A percentile compares a stretch with the other conserved stretches of the same genome.
These are phyloP conservation scores for Musa troglodytarum DNA, from an alignment of 176 grass and related monocot genomes.

Conservation along the genomic window DNA sequence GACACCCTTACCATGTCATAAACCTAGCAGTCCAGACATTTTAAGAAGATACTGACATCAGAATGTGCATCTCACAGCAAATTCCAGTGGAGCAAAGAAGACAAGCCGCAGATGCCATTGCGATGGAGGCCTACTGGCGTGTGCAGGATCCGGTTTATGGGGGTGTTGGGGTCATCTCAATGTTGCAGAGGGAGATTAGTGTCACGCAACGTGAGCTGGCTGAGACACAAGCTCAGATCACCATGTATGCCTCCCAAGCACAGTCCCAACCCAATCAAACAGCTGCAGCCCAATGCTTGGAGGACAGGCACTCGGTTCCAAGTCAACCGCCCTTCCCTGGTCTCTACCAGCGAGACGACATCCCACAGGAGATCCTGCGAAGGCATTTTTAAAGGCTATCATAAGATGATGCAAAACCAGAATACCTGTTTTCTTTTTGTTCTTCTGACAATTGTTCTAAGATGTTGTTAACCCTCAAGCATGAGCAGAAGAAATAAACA, in stretches of 20 bases:
- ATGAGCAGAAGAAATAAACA: no score
- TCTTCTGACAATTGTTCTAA: no score
- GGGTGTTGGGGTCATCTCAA: slow-evolving; percentile 32
- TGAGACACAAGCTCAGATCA: slow-evolving; percentile 34
- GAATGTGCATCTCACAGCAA: slow-evolving; percentile 12
- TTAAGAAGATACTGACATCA: no score
- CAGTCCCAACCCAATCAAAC: background rate
- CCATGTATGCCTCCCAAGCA: slow-evolving; percentile 16
- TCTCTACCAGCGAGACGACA: no score
- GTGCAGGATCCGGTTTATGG: slow-evolving; percentile 68
- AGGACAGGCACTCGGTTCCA: background rate
- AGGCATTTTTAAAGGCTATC: no score
- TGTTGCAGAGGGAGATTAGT: slow-evolving; percentile 39
- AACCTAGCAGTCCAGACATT: no score
- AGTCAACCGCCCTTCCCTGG: no score
- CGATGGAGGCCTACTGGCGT: slow-evolving; percentile 41
- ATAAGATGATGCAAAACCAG: no score
- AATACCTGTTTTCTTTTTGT: no score
- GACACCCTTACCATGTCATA: no score
- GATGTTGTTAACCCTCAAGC: no score
- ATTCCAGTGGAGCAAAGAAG: slow-evolving; percentile 29
- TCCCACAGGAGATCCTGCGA: no score
- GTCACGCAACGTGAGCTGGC: slow-evolving; percentile 41
- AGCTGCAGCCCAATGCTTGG: background rate
- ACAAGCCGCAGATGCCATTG: slow-evolving; percentile 38